Percentiles rank a stretch among this genome's conserved stretches.
Evolutionary conservation across 441 rosid genomes (phyloP).

Genomic region (Lagerstroemia fauriei): DNA sequence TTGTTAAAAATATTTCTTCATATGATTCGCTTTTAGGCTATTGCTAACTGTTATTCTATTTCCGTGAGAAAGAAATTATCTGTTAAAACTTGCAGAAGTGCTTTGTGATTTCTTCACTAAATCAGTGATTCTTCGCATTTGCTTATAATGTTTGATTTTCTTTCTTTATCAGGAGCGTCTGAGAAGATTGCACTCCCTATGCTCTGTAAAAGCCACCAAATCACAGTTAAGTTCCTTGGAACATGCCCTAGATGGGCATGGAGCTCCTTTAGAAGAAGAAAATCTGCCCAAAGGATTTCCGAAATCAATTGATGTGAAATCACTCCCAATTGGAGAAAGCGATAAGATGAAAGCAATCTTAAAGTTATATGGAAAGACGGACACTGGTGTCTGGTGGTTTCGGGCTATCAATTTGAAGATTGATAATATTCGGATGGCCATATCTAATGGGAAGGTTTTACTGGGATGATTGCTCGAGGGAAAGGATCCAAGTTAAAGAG

Average conservation of each 20-base stretch:
- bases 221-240: slow-evolving; percentile 29
- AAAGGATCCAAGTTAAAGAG: slow-evolving; percentile 54
- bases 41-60: not conserved
- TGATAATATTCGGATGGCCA: slow-evolving; percentile 44
- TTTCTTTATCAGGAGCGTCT: slow-evolving; percentile 53
- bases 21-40: not conserved
- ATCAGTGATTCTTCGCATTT: not conserved
- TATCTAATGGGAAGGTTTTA: slow-evolving; percentile 61
- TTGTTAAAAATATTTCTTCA: not conserved
- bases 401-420: slow-evolving; percentile 54
- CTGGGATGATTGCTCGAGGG: slow-evolving; percentile 58
- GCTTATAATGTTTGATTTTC: not conserved
- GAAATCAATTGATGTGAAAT: slow-evolving; percentile 28
- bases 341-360: slow-evolving; percentile 42
- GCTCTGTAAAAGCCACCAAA: slow-evolving; percentile 46
- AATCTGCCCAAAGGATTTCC: slow-evolving; percentile 35
- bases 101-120: not conserved
- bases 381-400: slow-evolving; percentile 55
- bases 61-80: not conserved
- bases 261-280: slow-evolving; percentile 33
- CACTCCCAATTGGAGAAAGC: slow-evolving; percentile 32
- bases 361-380: slow-evolving; percentile 44
- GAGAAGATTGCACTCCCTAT: slow-evolving; percentile 66
- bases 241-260: slow-evolving; percentile 27
- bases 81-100: not conserved